A percentile compares a stretch with the other conserved stretches of the same genome.
Evolutionary conservation across 768 basidiomycete species (phyloP).

Genomic region (Dendrothele bispora): DNA sequence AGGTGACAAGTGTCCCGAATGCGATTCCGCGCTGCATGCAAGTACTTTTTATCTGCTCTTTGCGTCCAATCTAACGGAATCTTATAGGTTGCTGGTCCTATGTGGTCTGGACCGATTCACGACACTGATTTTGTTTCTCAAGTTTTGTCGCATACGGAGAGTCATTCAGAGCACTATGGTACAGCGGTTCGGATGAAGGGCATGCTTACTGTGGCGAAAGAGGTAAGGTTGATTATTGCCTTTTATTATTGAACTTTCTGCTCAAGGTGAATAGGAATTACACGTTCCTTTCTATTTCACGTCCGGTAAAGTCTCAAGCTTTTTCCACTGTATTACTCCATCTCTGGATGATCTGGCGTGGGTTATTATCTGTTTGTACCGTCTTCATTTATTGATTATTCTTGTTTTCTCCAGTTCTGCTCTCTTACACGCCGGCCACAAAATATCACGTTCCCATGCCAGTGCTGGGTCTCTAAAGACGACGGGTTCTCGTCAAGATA

Average conservation of each 20-base stretch:
- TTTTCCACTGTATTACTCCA: slow-evolving; percentile 81
- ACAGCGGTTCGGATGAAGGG: slow-evolving; percentile 89
- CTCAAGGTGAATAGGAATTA: slow-evolving; percentile 56
- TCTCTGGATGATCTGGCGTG: slow-evolving; percentile 75
- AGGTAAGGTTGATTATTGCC: slow-evolving; percentile 55
- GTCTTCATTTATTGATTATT: slow-evolving; percentile 3
- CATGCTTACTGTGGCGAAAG: slow-evolving; percentile 88
- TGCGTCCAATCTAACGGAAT: not conserved
- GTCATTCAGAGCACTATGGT: slow-evolving; percentile 64
- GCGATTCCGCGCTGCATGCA: slow-evolving; percentile 76
- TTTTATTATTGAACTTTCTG: not conserved
- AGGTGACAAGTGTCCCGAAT: slow-evolving; percentile 75
- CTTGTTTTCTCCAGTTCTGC: slow-evolving; percentile 61
- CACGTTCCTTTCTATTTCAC: slow-evolving; percentile 85
- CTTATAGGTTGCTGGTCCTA: slow-evolving; percentile 83
- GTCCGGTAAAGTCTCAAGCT: slow-evolving; percentile 72
- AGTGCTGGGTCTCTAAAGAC: slow-evolving; percentile 90
- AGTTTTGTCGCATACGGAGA: slow-evolving; percentile 72
- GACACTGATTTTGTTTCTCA: slow-evolving; percentile 69
- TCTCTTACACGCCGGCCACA: slow-evolving; percentile 80
- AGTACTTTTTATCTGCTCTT: slow-evolving; percentile 21
- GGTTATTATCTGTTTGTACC: slow-evolving; percentile 30
- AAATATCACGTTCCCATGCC: slow-evolving; percentile 90
- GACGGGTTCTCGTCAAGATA: slow-evolving; percentile 62
- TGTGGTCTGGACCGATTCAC: slow-evolving; percentile 94